phyloP scores from a whole-genome alignment of 768 basidiomycete species.

The Tulasnella sp. region DNA sequence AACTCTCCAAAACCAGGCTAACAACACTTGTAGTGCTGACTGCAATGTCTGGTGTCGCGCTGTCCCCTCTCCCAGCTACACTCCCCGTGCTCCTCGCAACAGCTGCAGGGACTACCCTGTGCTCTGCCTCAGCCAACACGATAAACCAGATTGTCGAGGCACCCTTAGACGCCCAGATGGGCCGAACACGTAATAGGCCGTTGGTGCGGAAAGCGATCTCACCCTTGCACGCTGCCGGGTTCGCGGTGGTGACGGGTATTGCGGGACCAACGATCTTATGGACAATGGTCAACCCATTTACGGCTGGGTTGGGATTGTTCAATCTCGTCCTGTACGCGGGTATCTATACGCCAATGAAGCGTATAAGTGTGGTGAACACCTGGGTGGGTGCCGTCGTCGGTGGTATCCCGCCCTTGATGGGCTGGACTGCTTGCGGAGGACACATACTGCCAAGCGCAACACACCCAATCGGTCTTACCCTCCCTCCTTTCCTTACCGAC shows the following conservation, averaged over 20 bases:
- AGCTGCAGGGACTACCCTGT: conserved; percentile 79
- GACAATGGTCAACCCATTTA: conserved; percentile 73
- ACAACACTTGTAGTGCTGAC: conserved; percentile 76
- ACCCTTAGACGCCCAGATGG: conserved; percentile 95
- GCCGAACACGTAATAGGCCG: conserved; percentile 75
- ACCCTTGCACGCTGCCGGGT: conserved; percentile 70
- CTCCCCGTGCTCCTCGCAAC: conserved; percentile 77
- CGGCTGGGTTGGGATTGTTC: conserved; percentile 66
- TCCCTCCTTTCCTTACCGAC: conserved; percentile 42
- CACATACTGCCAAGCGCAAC: conserved; percentile 50
- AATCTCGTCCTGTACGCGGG: conserved; percentile 88
- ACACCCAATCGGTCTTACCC: conserved; percentile 47
- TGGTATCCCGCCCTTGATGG: conserved; percentile 88
- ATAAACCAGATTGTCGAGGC: conserved; percentile 91
- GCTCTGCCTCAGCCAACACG: conserved; percentile 86
- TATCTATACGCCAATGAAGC: conserved; percentile 84
- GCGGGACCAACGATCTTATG: conserved; percentile 68
- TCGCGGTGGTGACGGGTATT: conserved; percentile 64
- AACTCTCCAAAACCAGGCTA: conserved; percentile 76
- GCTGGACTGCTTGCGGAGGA: conserved; percentile 93
- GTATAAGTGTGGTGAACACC: conserved; percentile 70
- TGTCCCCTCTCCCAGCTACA: conserved; percentile 77
- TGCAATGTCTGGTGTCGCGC: conserved; percentile 82
- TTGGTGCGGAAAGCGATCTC: conserved; percentile 76
- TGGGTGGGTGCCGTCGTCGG: conserved; percentile 94